Evolutionary conservation across 2,329 filamentous ascomycete species (phyloP).

Genomic region (Amauroascus niger): DNA sequence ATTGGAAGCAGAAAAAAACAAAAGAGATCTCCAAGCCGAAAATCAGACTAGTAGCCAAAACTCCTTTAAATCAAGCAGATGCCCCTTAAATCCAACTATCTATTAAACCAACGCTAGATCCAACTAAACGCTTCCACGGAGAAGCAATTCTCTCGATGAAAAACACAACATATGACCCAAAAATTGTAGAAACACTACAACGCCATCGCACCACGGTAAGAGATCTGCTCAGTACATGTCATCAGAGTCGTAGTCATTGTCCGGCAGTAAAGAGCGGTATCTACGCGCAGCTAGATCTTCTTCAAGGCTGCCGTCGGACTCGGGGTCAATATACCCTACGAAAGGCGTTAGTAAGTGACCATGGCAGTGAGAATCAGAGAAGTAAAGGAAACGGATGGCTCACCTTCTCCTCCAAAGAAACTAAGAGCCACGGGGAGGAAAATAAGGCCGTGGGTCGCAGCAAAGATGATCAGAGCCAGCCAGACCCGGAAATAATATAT

Average conservation of each 20-base stretch:
- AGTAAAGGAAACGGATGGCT: constrained; percentile 21
- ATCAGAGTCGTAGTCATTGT: constrained; percentile 69
- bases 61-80: neutral
- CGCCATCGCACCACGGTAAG: neutral
- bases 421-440: constrained; percentile 86
- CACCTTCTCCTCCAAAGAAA: constrained; percentile 69
- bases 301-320: constrained; percentile 77
- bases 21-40: neutral
- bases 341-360: constrained; percentile 15
- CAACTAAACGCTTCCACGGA: neutral
- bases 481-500: constrained; percentile 98
- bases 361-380: neutral
- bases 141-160: neutral
- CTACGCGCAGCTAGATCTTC: constrained; percentile 74
- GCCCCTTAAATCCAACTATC: neutral
- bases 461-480: constrained; percentile 83
- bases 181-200: neutral
- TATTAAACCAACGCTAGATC: neutral
- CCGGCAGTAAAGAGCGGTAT: constrained; percentile 66
- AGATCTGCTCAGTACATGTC: constrained; percentile 38
- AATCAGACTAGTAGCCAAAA: neutral
- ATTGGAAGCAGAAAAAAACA: no score
- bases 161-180: neutral
- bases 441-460: constrained; percentile 76
- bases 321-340: constrained; percentile 72